These are phyloP conservation scores for Physcomitrellopsis africana DNA, from an alignment of 225 moss, liverwort and hornwort species.

Conservation along the genomic window DNA sequence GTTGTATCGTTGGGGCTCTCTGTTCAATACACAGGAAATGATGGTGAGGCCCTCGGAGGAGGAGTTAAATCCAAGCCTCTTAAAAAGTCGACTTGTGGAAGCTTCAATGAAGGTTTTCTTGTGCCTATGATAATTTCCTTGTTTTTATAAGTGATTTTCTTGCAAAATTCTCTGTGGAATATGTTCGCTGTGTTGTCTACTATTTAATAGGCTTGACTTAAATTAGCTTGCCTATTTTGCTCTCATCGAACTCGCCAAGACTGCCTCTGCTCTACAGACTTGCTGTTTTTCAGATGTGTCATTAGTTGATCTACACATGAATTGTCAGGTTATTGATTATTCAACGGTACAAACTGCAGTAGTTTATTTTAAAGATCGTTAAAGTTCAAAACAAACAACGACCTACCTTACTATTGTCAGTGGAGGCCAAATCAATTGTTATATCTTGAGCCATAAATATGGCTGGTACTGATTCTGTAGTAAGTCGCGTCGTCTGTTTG, in stretches of 20 bases:
- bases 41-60: constrained; percentile 50
- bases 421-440: neutral
- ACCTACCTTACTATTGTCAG: neutral
- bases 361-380: neutral
- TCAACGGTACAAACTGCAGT: neutral
- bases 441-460: neutral
- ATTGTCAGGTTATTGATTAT: neutral
- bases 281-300: neutral
- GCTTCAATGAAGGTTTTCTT: constrained; percentile 64
- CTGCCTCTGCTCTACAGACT: neutral
- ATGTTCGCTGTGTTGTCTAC: neutral
- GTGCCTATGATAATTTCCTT: constrained; percentile 7
- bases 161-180: neutral
- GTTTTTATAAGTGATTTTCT: constrained; percentile 1
- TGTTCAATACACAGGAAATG: constrained; percentile 50
- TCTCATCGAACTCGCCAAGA: neutral
- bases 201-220: neutral
- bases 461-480: neutral
- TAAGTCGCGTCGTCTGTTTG: neutral
- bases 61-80: constrained; percentile 38
- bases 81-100: constrained; percentile 67
- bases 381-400: neutral
- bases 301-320: neutral
- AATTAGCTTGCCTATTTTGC: neutral
- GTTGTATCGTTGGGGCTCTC: constrained; percentile 2